Conservation (phyloP, 768 basidiomycete genomes). For the Suillus clintonianus region DNA sequence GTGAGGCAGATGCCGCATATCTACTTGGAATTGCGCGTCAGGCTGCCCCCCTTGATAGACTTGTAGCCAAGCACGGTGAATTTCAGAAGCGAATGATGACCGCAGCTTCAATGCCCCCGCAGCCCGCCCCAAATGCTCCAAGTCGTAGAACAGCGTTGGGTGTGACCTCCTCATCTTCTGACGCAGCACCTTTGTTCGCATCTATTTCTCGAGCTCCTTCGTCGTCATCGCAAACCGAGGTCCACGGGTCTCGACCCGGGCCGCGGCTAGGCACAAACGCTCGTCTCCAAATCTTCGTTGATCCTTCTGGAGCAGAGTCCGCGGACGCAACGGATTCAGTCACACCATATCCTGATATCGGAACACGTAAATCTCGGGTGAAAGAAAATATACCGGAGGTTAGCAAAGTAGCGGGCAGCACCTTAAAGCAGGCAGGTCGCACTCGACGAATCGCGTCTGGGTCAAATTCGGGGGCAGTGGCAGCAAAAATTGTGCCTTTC, state of each 20-base stretch:
- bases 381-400: conserved; percentile 79
- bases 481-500: conserved; percentile 64
- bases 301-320: conserved; percentile 57
- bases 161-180: conserved; percentile 38
- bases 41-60: conserved; percentile 77
- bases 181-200: conserved; percentile 31
- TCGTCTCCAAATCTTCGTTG: conserved; percentile 72
- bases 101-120: conserved; percentile 38
- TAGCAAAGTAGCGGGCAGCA: conserved; percentile 68
- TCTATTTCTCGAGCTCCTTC: conserved; percentile 16
- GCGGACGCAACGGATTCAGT: conserved; percentile 42
- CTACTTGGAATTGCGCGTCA: conserved; percentile 84
- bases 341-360: conserved; percentile 70
- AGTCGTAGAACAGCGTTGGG: conserved; percentile 48
- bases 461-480: conserved; percentile 32
- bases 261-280: conserved; percentile 49
- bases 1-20: conserved; percentile 89
- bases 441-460: conserved; percentile 52
- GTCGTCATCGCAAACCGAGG: conserved; percentile 25
- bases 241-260: conserved; percentile 31
- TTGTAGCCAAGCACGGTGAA: conserved; percentile 76
- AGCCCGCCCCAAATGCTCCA: conserved; percentile 37
- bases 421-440: conserved; percentile 61
- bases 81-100: conserved; percentile 93
- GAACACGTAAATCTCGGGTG: conserved; percentile 73